Percentiles rank a stretch among this genome's conserved stretches.
Conservation (phyloP, 768 basidiomycete genomes). For the Cyathus striatus region DNA sequence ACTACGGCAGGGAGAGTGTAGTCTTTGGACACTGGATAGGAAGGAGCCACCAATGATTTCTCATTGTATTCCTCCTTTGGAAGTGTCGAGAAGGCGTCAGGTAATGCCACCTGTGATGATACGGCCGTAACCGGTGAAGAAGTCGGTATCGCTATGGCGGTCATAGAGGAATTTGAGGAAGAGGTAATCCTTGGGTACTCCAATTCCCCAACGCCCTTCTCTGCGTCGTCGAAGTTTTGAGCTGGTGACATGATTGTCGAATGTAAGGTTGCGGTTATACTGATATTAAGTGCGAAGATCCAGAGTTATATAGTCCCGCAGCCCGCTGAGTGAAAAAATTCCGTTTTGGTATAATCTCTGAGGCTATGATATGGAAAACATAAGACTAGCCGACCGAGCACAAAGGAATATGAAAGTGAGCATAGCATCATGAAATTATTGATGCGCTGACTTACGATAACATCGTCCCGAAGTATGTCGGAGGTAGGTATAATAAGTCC, state of each 20-base stretch:
- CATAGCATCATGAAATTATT: no score
- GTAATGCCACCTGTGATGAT: slow-evolving; percentile 2
- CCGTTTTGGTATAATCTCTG: slow-evolving; percentile 25
- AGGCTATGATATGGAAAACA: slow-evolving; percentile 22
- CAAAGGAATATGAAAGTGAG: no score
- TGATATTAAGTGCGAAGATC: no score
- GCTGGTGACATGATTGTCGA: slow-evolving; percentile 9
- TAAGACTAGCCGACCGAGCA: no score
- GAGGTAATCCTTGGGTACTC: slow-evolving; percentile 16
- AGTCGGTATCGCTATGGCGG: slow-evolving; percentile 4
- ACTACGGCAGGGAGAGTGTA: neutral
- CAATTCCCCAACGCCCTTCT: slow-evolving; percentile 27
- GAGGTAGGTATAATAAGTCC: no score
- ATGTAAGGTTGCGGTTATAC: no score
- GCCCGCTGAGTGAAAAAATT: no score
- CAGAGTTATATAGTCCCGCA: no score
- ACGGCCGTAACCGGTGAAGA: slow-evolving; percentile 2
- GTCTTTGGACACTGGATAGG: neutral
- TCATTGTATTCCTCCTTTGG: neutral
- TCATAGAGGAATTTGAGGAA: slow-evolving; percentile 2
- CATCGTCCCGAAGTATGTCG: no score
- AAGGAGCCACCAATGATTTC: slow-evolving; percentile 2
- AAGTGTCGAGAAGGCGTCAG: neutral
- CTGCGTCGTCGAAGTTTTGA: slow-evolving; percentile 27
- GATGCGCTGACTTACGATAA: no score